These are phyloP conservation scores for Narthecium ossifragum DNA, from an alignment of 106 monocot species.

Conservation along the genomic window DNA sequence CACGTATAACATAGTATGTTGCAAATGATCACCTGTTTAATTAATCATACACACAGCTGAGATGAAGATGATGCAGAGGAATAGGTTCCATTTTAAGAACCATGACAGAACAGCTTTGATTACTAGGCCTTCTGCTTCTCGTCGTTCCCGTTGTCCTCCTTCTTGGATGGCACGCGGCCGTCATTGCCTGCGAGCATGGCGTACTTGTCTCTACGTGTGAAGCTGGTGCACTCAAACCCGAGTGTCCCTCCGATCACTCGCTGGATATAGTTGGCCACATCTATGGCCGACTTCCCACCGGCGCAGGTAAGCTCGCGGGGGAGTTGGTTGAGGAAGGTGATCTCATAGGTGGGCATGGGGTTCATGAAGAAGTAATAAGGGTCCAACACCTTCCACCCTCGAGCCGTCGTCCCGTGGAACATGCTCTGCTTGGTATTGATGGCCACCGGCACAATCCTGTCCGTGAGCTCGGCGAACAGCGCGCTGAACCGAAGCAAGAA, in stretches of 20 bases:
- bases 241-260: background rate
- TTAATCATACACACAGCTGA: no score
- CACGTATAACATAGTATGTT: no score
- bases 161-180: constrained; percentile 1
- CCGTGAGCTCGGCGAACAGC: constrained; percentile 14
- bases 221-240: constrained; percentile 10
- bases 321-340: constrained; percentile 12
- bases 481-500: constrained; percentile 12
- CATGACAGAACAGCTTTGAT: no score
- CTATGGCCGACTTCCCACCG: constrained; percentile 5
- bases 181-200: constrained; percentile 8
- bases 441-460: constrained; percentile 40
- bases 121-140: background rate
- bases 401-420: constrained; percentile 34
- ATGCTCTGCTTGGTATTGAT: constrained; percentile 39
- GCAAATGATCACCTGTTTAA: no score
- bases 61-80: no score
- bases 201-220: constrained; percentile 12
- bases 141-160: background rate
- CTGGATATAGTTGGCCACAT: constrained; percentile 12
- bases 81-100: no score
- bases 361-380: constrained; percentile 15
- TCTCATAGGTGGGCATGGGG: constrained; percentile 4
- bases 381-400: constrained; percentile 29
- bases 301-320: constrained; percentile 9